Evolutionary conservation across 1,139 yeast species (phyloP), one percentile per base, ranked within the genome.

Genomic region (Pichia sp.): DNA sequence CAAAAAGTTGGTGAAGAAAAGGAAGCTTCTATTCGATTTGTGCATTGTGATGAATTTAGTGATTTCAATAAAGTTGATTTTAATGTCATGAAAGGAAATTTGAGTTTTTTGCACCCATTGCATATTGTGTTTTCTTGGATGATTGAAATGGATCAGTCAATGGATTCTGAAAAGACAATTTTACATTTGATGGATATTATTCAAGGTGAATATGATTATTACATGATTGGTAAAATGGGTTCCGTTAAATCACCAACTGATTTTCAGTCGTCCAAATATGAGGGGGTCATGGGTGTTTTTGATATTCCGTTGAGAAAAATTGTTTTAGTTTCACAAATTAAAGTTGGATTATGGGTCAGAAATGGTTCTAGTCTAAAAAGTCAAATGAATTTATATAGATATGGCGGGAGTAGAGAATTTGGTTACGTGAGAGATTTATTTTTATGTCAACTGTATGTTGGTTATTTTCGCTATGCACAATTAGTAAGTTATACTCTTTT

Each of bases 281-380:
- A 54, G 31, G 52, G 54, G 15, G 40, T 50, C 7, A 46, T 60
- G 20, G 61, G 70, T 5, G 57, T 80, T 6, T 76, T 80, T 50
- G 96, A 87, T 47, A 82, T 83, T 49, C 82, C 96, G 0, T 62
- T 91, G 19, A 70, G 95, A 45, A 82, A 91, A 0, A 60, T 86
- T 25, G 81, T 72, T 1, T 57, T 75, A 10, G 60, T 72, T 61
- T 70, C 80, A 0, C 81, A 76, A 50, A 73, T 76, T 3, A 75
- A 75, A 48, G 66, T 76, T 0, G 80, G 80, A 0, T 68, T 70
- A 42, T 76, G 81, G 81, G 80, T 76, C 0, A 64, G 82, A 51
- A 76, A 76, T 59, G 89, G 89, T 1, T 73, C 77, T 47, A 81
- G 91, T 33, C 78, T 87, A 11, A 71, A 84, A 38, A 79, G 80